Base-by-base conservation (phyloP, 148 eudicot genomes). In the Hydrangea macrophylla region DNA sequence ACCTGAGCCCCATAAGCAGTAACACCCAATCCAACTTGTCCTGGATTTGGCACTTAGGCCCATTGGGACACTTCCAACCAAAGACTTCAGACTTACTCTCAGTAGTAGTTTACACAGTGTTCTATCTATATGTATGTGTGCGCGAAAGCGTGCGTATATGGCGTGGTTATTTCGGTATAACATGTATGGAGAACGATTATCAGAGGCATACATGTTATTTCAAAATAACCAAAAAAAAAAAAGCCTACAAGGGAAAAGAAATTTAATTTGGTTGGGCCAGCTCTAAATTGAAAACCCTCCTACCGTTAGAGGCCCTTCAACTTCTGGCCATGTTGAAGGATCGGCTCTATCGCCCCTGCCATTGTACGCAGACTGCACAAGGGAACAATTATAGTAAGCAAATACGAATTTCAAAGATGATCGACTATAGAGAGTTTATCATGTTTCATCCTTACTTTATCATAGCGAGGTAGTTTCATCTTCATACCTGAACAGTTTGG, bases 271-370 rank as follows among this genome's bases (percentile, higher is more conserved):
- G n/a, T n/a, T n/a, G n/a, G n/a, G 53, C 55, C 55, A 51, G 55
- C 55, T 59, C 53, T 25, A 22, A 42, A 54, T 4, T 40, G 44
- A 62, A 61, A 24, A 72, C 31, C 50, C 42, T 55, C 54, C 86
- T 78, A 93, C 98, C 69, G 89, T 83, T 42, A 94, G 74, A 67
- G 98, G 98, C 45, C 98, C 98, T 84, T 94, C 97, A 72, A 94
- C 76, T 79, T 94, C 97, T 61, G 98, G 87, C 97, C 98, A 94
- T 67, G 77, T 84, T 64, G 96, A 85, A 69, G 96, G 90, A 73
- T 94, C 96, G 36, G 85, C 83, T 76, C 98, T 71, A 74, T 94
- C 92, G 60, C 98, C 98, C 78, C 89, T 85, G 69, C 98, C 98
- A 25, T 51, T 94, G 76, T 79, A 80, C 50, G 98, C 98, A 71